Evolutionary conservation across 345 rosid genomes (phyloP).

Genomic region (Hevea brasiliensis): DNA sequence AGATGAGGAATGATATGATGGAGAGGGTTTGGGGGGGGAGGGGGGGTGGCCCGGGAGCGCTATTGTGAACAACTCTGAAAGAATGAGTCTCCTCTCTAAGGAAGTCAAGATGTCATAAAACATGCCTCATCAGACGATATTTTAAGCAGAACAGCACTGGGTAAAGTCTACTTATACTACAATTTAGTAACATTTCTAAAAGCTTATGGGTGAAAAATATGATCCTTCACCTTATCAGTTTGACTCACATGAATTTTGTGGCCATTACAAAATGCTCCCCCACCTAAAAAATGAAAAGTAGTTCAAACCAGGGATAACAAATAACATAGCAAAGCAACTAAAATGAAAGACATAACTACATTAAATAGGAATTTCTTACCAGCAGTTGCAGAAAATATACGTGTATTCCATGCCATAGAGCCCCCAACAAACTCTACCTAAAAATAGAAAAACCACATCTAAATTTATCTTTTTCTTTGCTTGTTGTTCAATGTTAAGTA

Average conservation of each 20-base stretch:
- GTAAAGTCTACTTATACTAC: neutral
- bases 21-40: too few relatives aligned
- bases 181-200: neutral
- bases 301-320: constrained; percentile 18
- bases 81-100: neutral
- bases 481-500: too few relatives aligned
- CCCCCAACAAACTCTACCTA: constrained; percentile 98
- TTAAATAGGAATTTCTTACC: constrained; percentile 40
- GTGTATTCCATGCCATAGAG: constrained; percentile 94
- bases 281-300: constrained; percentile 49
- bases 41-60: too few relatives aligned
- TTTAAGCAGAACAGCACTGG: neutral
- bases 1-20: neutral
- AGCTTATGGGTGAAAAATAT: neutral
- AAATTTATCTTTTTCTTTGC: constrained; percentile 2
- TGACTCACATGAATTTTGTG: constrained; percentile 70
- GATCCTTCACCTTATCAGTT: constrained; percentile 60
- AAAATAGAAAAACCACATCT: constrained; percentile 10
- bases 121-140: neutral
- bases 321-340: constrained; percentile 5
- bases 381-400: constrained; percentile 79
- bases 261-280: constrained; percentile 94
- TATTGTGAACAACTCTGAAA: neutral
- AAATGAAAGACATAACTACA: constrained; percentile 3
- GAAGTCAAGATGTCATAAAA: neutral